Base-by-base conservation (phyloP, 257 asterid genomes). In the Osmanthus fragrans region DNA sequence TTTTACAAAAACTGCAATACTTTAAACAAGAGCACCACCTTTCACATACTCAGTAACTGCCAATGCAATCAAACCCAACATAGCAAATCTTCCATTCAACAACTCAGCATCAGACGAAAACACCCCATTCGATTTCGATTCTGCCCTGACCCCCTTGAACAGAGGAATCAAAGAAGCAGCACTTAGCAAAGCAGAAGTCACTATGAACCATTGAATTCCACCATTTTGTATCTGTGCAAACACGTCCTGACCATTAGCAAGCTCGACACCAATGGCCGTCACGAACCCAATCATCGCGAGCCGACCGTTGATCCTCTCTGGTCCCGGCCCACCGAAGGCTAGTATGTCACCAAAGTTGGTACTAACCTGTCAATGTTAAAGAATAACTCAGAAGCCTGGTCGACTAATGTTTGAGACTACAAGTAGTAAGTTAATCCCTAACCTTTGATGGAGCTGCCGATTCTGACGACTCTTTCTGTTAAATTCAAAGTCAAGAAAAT, bases 41-140 rank as follows among this genome's bases (percentile, higher is more conserved):
- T 85, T 92, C 4, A 94, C 83, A 77, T 60, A 89, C 88, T 94
- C 97, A 0, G 98, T 94, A 34, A 91, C 84, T 5, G 97, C 97
- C 86, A 92, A 82, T 0, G 94, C 98, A 18, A 94, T 79, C 76
- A 94, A 77, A 1, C 98, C 98, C 66, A 94, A 67, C 98, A 94
- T 94, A 2, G 98, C 98, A 37, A 89, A 80, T 84, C 97, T 84
- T 0, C 98, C 98, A 56, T 94, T 94, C 96, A 92, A 91, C 11
- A 92, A 74, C 80, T 93, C 98, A 0, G 94, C 95, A 63, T 93
- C 85, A 0, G 97, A 87, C 1, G 81, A 82, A 92, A 93, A 86
- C 63, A 93, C 1, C 0, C 76, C 85, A 0, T 34, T 80, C 3
- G 95, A 83, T 47, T 83, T 82, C 0, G 94, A 83, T 25, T 93